These are phyloP conservation scores for Yamadazyma phyllophila DNA, from an alignment of 805 yeast genomes.

Conservation along the genomic window DNA sequence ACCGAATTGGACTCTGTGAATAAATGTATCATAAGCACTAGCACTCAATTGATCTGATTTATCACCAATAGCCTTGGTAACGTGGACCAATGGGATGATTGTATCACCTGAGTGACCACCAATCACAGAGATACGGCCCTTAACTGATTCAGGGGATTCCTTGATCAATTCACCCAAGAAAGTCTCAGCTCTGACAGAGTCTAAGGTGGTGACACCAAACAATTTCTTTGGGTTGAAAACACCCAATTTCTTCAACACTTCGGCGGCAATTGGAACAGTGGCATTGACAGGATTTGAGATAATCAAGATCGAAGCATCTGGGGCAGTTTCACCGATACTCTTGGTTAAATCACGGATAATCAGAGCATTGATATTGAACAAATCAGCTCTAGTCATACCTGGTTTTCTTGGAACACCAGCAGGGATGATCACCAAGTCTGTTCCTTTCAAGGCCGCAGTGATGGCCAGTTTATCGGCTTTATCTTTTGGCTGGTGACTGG, in stretches of 20 bases:
- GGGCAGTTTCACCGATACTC: constrained; percentile 36
- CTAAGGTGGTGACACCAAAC: constrained; percentile 48
- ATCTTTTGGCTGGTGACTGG: constrained; percentile 39
- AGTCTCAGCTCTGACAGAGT: constrained; percentile 46
- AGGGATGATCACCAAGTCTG: constrained; percentile 43
- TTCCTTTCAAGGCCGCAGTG: constrained; percentile 33
- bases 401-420: constrained; percentile 51
- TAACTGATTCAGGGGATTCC: constrained; percentile 28
- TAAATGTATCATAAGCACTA: constrained; percentile 25
- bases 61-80: constrained; percentile 15
- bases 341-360: constrained; percentile 44
- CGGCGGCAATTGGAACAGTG: constrained; percentile 49
- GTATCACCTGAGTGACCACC: constrained; percentile 51
- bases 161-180: constrained; percentile 39
- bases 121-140: constrained; percentile 42
- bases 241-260: constrained; percentile 44
- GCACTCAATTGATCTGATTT: constrained; percentile 14
- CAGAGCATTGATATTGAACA: constrained; percentile 46
- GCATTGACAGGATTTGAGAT: constrained; percentile 48
- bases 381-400: constrained; percentile 48
- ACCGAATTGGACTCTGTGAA: constrained; percentile 54
- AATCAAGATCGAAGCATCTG: constrained; percentile 44
- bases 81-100: constrained; percentile 37
- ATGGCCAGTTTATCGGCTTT: constrained; percentile 39
- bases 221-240: constrained; percentile 45